These are phyloP conservation scores for Leishmania martiniquensis DNA, from an alignment of 208 protist genomes.

Conservation along the genomic window DNA sequence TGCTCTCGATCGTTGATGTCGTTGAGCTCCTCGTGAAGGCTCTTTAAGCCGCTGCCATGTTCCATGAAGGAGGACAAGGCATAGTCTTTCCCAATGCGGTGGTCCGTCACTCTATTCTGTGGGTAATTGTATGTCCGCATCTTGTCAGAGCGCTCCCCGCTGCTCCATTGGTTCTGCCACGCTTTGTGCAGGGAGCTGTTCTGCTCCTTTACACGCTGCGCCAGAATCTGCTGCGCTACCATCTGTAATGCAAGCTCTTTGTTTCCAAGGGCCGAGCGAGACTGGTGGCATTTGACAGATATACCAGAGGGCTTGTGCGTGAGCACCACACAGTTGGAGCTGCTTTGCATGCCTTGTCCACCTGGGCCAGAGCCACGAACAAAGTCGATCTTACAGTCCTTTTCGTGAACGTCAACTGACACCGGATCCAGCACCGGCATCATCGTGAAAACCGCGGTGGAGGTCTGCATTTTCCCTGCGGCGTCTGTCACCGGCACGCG, in stretches of 20 bases:
- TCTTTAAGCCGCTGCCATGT: slow-evolving; percentile 53
- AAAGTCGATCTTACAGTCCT: slow-evolving; percentile 88
- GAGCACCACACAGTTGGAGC: slow-evolving; percentile 87
- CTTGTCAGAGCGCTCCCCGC: slow-evolving; percentile 90
- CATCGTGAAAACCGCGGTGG: slow-evolving; percentile 86
- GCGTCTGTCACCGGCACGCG: slow-evolving; percentile 90
- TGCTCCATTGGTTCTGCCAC: slow-evolving; percentile 87
- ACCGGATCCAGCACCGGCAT: slow-evolving; percentile 90
- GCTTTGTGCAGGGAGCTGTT: slow-evolving; percentile 75
- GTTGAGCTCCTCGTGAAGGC: slow-evolving; percentile 86
- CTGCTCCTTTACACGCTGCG: slow-evolving; percentile 64
- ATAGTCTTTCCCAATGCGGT: slow-evolving; percentile 88
- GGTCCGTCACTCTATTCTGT: slow-evolving; percentile 90
- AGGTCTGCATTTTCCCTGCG: slow-evolving; percentile 91
- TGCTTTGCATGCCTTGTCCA: slow-evolving; percentile 92
- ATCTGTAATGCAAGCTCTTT: slow-evolving; percentile 89
- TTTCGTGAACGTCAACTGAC: slow-evolving; percentile 84
- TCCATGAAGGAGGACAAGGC: slow-evolving; percentile 82
- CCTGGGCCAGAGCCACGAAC: slow-evolving; percentile 88
- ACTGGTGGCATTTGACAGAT: slow-evolving; percentile 91
- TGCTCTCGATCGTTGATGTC: slow-evolving; percentile 65
- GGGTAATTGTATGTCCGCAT: slow-evolving; percentile 93
- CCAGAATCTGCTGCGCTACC: slow-evolving; percentile 84
- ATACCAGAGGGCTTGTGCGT: slow-evolving; percentile 90
- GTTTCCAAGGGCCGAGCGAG: slow-evolving; percentile 86